Percentiles rank a stretch among this genome's conserved stretches.
Evolutionary conservation across 495 filamentous ascomycete genomes (phyloP).

Genomic region (Daldinia loculata): DNA sequence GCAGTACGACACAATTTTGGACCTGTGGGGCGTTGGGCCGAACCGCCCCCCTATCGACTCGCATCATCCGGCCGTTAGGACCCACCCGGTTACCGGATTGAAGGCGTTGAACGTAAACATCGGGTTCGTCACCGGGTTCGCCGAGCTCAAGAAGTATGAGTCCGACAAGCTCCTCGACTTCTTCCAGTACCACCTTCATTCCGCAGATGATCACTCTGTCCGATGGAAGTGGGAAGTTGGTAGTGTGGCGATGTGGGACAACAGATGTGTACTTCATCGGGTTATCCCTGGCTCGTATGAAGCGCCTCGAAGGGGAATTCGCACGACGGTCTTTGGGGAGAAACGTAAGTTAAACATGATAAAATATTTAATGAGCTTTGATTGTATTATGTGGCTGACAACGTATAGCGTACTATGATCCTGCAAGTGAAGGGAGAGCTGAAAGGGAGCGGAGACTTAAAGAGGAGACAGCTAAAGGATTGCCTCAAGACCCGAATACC

Average conservation of each 20-base stretch:
- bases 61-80: constrained; percentile 64
- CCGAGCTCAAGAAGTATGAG: constrained; percentile 64
- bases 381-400: constrained; percentile 1
- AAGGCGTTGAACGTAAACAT: constrained; percentile 62
- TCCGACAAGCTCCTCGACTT: constrained; percentile 63
- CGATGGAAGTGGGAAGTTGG: constrained; percentile 66
- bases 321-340: constrained; percentile 65
- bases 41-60: constrained; percentile 62
- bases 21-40: constrained; percentile 58
- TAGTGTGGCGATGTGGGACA: constrained; percentile 65
- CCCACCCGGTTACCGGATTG: constrained; percentile 63
- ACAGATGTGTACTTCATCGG: constrained; percentile 58
- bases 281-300: constrained; percentile 63
- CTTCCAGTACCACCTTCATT: constrained; percentile 60
- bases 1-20: constrained; percentile 57
- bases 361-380: background rate
- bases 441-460: constrained; percentile 42
- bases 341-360: constrained; percentile 53
- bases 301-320: constrained; percentile 55
- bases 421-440: constrained; percentile 57
- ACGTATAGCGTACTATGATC: constrained; percentile 57
- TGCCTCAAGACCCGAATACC: background rate
- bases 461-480: constrained; percentile 12
- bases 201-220: constrained; percentile 62
- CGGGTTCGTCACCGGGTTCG: constrained; percentile 61